Evolutionary conservation across 1,139 yeast genomes (phyloP), one percentile per base, ranked within the genome.

Genomic region (Candida labiduridarum): DNA sequence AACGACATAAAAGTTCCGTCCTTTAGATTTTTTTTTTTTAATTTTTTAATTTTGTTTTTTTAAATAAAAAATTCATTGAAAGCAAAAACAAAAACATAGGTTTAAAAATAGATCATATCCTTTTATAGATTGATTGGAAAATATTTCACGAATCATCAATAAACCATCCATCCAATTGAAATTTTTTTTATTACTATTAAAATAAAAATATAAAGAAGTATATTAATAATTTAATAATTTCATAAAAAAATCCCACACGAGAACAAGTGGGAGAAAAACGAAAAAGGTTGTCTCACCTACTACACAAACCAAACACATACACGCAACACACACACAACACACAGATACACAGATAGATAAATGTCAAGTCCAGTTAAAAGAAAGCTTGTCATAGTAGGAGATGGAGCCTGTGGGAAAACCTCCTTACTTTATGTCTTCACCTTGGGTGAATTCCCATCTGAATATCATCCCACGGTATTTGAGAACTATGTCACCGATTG

Each of bases 361-460:
- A 50, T 44, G 47, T 48, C 51, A 39, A 54, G 54, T 19, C 45
- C 58, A 9, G 76, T 85, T 39, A 83, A 83, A 59, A 77, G 96
- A 66, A 91, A 91, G 65, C 74, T 91, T 46, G 97, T 91, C 49
- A 91, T 91, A 45, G 96, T 91, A 14, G 97, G 97, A 31, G 97
- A 91, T 67, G 97, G 97, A 44, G 96, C 96, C 1, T 90, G 96
- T 69, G 97, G 97, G 11, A 91, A 91, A 66, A 91, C 97, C 0
- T 90, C 97, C 2, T 74, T 91, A 34, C 74, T 91, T n/a, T 89
- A 91, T 62, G 97, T 91, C 16, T 91, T 90, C 72, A 89, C 97
- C 0, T 69, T 90, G 27, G 97, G 97, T 0, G 96, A 89, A 60
- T 86, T 86, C 58, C 92, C 94, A 1, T 82, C 89, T 19, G 89